These are phyloP conservation scores for Metschnikowia bowlesiae DNA, from an alignment of 805 yeast species.

Conservation along the genomic window DNA sequence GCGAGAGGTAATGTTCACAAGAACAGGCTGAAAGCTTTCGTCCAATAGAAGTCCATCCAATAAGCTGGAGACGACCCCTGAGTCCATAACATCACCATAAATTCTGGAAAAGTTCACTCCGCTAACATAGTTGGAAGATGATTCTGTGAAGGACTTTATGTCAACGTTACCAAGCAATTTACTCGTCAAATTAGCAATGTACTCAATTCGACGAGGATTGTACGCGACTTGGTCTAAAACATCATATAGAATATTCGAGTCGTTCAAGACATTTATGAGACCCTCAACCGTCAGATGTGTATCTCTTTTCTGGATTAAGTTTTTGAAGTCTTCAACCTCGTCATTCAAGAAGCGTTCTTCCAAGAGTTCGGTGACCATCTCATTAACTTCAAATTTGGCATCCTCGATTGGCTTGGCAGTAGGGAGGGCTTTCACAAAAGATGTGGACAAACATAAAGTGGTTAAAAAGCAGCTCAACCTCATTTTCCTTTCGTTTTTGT, in stretches of 20 bases:
- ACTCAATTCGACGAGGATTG: conserved; percentile 23
- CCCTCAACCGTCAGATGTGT: conserved; percentile 20
- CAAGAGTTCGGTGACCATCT: conserved; percentile 5
- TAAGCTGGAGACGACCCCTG: conserved; percentile 32
- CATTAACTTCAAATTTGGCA: conserved; percentile 6
- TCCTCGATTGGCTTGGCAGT: conserved; percentile 19
- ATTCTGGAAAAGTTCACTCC: conserved; percentile 19
- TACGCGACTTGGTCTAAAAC: conserved; percentile 35
- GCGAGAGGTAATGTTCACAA: conserved; percentile 29
- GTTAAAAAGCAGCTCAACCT: conserved; percentile 9
- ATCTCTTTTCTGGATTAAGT: conserved; percentile 17
- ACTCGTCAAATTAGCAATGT: conserved; percentile 31
- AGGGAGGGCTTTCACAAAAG: conserved; percentile 19
- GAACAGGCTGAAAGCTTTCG: conserved; percentile 25
- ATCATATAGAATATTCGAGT: conserved; percentile 30
- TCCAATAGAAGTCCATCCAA: conserved; percentile 39
- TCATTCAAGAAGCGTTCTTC: conserved; percentile 5
- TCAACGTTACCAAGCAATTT: conserved; percentile 15
- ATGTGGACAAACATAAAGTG: conserved; percentile 9
- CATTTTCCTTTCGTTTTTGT: conserved; percentile 7
- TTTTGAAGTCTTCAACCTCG: conserved; percentile 13
- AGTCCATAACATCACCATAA: conserved; percentile 22
- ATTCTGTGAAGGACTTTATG: conserved; percentile 8
- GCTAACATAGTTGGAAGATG: conserved; percentile 6
- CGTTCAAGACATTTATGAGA: conserved; percentile 24